Conservation (phyloP, 129 eudicot genomes). For the Saussurea involucrata region DNA sequence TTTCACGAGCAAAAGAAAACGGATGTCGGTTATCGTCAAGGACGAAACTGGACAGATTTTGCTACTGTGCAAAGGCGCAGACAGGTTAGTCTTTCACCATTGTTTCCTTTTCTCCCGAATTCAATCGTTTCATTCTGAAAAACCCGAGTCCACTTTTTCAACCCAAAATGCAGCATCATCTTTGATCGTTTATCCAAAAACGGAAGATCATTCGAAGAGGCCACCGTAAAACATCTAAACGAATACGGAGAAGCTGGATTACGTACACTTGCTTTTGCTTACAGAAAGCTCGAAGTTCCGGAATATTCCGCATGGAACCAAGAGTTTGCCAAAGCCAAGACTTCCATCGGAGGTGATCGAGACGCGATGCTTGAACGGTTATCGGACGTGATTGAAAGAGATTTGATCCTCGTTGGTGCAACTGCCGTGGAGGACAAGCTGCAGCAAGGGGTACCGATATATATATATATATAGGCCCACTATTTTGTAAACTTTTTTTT, state of each 20-base stretch:
- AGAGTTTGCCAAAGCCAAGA: constrained; percentile 76
- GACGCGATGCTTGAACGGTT: constrained; percentile 67
- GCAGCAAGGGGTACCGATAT: constrained; percentile 72
- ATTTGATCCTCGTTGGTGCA: constrained; percentile 85
- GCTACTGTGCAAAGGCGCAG: constrained; percentile 96
- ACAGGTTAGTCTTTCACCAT: constrained; percentile 54
- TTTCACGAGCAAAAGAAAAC: constrained; percentile 90
- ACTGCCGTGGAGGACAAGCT: constrained; percentile 95
- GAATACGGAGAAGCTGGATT: constrained; percentile 89
- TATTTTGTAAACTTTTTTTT: no score
- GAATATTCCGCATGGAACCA: constrained; percentile 75
- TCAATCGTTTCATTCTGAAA: neutral
- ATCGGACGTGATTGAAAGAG: constrained; percentile 75
- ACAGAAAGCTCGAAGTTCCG: constrained; percentile 60
- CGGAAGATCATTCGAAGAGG: constrained; percentile 63
- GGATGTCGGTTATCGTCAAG: constrained; percentile 83
- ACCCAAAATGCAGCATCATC: constrained; percentile 55
- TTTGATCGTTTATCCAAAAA: constrained; percentile 79
- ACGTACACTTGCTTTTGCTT: constrained; percentile 86
- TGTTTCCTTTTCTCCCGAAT: neutral
- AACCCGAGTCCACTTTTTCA: neutral
- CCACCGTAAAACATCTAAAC: constrained; percentile 68
- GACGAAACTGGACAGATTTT: constrained; percentile 75
- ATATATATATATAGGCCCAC: no score
- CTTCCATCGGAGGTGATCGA: constrained; percentile 74